phyloP scores from a whole-genome alignment of 2,329 filamentous ascomycete genomes.

The Aspergillus novoparasiticus region DNA sequence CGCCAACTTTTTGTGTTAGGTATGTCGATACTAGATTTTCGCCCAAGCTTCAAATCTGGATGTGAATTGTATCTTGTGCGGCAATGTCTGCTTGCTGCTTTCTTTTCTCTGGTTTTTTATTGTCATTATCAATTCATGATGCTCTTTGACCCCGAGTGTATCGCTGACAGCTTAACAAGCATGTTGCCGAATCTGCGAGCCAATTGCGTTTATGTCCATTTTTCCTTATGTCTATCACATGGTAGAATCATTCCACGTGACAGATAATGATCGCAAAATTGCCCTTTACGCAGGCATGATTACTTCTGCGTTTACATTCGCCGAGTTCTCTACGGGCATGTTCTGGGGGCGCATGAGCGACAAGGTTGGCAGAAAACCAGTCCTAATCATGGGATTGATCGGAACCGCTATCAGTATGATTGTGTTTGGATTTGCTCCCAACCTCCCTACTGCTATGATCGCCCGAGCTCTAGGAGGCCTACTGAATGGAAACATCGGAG shows the following conservation, averaged over 20 bases:
- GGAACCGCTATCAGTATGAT: slow-evolving; percentile 93
- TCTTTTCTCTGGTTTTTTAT: slow-evolving; percentile 1
- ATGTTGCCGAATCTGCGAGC: slow-evolving; percentile 93
- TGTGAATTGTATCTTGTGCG: neutral
- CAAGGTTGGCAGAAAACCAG: slow-evolving; percentile 86
- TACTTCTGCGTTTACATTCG: slow-evolving; percentile 92
- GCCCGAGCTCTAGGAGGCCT: slow-evolving; percentile 87
- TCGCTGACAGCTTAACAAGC: slow-evolving; percentile 54
- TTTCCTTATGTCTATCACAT: slow-evolving; percentile 99
- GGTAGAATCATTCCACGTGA: slow-evolving; percentile 88
- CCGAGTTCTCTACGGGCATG: slow-evolving; percentile 89
- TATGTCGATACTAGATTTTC: slow-evolving; percentile 32
- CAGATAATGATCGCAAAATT: slow-evolving; percentile 75
- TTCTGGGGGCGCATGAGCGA: slow-evolving; percentile 94
- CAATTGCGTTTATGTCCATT: slow-evolving; percentile 99
- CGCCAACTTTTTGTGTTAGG: slow-evolving; percentile 57
- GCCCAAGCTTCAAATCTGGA: slow-evolving; percentile 19
- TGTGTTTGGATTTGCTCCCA: slow-evolving; percentile 86
- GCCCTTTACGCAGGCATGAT: slow-evolving; percentile 94
- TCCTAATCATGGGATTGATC: slow-evolving; percentile 83
- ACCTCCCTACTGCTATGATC: slow-evolving; percentile 77
- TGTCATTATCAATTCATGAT: neutral
- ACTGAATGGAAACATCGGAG: slow-evolving; percentile 94
- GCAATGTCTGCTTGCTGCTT: neutral
- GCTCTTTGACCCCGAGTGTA: neutral